phyloP scores from a whole-genome alignment of 139 green algal genomes.

The Chlamydomonas eustigma region DNA sequence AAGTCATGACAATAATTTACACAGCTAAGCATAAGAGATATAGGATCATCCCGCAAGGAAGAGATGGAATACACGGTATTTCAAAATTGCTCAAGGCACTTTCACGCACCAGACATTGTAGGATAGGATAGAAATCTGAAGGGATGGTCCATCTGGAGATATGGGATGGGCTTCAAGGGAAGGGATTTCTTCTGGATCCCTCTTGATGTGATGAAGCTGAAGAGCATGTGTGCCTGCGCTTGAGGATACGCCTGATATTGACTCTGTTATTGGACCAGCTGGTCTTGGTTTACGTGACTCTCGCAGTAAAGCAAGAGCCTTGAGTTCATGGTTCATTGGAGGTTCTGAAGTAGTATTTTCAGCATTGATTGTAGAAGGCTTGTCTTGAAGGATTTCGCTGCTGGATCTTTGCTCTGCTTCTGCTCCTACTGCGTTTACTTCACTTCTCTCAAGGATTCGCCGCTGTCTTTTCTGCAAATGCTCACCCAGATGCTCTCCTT shows the following conservation, averaged over 20 bases:
- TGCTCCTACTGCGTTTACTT: background rate
- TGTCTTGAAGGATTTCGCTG: background rate
- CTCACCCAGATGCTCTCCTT: background rate
- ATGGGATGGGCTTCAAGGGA: background rate
- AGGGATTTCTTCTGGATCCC: background rate
- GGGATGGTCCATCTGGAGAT: too few species aligned
- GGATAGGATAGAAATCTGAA: background rate
- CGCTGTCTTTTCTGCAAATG: too few species aligned
- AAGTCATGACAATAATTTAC: background rate
- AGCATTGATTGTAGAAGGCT: background rate
- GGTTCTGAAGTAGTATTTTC: background rate
- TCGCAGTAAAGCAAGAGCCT: constrained; percentile 1
- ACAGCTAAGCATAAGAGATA: background rate
- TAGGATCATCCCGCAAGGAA: background rate
- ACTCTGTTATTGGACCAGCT: background rate
- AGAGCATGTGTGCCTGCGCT: background rate
- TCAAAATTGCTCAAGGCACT: background rate
- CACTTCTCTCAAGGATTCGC: too few species aligned
- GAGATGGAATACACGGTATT: background rate
- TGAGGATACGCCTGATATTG: background rate
- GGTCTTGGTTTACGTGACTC: background rate
- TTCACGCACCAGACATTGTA: background rate
- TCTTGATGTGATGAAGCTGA: background rate
- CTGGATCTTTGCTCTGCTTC: background rate
- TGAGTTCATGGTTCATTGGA: constrained; percentile 7